Conservation (phyloP, 331 rosid species). For the Malus hybrid region DNA sequence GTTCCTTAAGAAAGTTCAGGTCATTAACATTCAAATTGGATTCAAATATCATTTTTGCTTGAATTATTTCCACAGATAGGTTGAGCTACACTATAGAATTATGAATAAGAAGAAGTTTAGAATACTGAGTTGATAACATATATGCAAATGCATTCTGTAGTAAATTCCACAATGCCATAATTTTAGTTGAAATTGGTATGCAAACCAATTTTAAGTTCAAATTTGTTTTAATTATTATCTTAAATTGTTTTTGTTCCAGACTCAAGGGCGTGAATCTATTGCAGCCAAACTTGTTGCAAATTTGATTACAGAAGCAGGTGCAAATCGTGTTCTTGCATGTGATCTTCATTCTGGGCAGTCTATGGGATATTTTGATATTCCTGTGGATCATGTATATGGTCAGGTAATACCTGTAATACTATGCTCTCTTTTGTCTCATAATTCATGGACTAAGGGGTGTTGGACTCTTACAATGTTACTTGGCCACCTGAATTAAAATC, state of each 20-base stretch:
- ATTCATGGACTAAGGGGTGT: not conserved
- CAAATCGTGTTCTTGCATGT: constrained; percentile 97
- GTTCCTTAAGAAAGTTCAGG: not conserved
- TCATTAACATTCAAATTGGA: not conserved
- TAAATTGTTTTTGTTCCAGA: constrained; percentile 40
- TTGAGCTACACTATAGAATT: not conserved
- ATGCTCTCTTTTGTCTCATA: not conserved
- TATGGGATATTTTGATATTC: constrained; percentile 97
- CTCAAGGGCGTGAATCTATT: constrained; percentile 98
- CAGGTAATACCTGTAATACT: constrained; percentile 48
- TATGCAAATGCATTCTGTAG: not conserved
- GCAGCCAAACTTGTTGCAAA: constrained; percentile 99
- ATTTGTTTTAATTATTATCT: constrained; percentile 7
- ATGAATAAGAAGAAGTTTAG: not conserved
- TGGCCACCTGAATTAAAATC: not conserved
- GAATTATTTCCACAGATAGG: not conserved
- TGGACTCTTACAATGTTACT: not conserved
- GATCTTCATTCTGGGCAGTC: constrained; percentile 99
- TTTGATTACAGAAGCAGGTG: constrained; percentile 98
- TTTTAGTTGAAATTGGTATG: not conserved
- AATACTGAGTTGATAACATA: not conserved
- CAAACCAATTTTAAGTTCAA: constrained; percentile 1
- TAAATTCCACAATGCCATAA: no score
- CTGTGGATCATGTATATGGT: constrained; percentile 97
- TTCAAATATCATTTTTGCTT: not conserved